Base-by-base conservation (phyloP, 495 filamentous ascomycete genomes). In the Lasiosphaeris hirsuta region DNA sequence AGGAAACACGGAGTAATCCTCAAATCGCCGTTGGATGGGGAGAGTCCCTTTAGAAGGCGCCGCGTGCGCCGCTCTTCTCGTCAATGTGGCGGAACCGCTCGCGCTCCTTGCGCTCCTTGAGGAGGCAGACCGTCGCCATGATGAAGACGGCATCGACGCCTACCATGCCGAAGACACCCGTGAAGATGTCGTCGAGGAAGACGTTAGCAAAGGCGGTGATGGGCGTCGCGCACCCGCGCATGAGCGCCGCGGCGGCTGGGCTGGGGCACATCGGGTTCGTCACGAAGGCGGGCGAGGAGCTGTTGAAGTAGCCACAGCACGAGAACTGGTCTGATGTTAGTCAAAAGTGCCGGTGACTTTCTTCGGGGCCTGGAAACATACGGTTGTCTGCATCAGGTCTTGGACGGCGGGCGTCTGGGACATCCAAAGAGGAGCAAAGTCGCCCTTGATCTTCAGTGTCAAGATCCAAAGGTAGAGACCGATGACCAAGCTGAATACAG, bases 281-380 rank as follows among this genome's bases (percentile, higher is more conserved):
- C 33, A 84, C 70, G 72, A 88, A 90, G 40, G 78, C 77, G 17
- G 84, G 86, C 7, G 81, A 78, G 17, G 84, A 83, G 65, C 73
- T 79, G 72, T 89, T 89, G 54, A 78, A 63, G 72, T 88, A 91
- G 38, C 88, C 88, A 61, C 88, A 91, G 81, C 88, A 91, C 53
- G 77, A 70, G 69, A 90, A 89, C 84, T 89, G 62, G 54, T 41
- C 15, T 30, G 15, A 10, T 38, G 67, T 71, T 63, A 67, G 62
- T 59, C 3, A 8, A 23, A 14, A 14, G 36, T 45, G 34, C 34
- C 33, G n/a, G n/a, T n/a, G n/a, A n/a, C n/a, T n/a, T n/a, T n/a
- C n/a, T n/a, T n/a, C n/a, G n/a, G n/a, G n/a, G n/a, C n/a, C n/a
- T n/a, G n/a, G n/a, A 42, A 36, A 69, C 82, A 48, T 67, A 90